These are phyloP conservation scores for Komagataella phaffii DNA, from an alignment of 805 yeast species.

Conservation along the genomic window DNA sequence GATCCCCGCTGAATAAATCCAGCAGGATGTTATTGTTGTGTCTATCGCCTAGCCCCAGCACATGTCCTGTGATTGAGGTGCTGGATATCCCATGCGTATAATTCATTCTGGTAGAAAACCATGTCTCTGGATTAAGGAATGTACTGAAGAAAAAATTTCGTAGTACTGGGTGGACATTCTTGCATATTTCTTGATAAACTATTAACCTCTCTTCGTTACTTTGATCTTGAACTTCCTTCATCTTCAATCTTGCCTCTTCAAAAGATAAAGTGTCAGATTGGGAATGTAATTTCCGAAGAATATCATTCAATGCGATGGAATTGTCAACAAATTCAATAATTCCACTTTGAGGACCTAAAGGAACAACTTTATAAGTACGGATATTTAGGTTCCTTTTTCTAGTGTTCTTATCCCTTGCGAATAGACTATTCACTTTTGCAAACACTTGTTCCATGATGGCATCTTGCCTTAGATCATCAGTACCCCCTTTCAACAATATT, in stretches of 20 bases:
- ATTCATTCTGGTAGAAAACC: constrained; percentile 54
- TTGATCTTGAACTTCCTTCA: constrained; percentile 43
- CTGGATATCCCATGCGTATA: constrained; percentile 77
- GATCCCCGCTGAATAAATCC: constrained; percentile 79
- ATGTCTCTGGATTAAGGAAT: constrained; percentile 51
- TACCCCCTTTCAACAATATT: constrained; percentile 67
- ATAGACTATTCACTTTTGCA: constrained; percentile 62
- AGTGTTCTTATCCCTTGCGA: constrained; percentile 41
- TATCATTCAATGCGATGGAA: constrained; percentile 58
- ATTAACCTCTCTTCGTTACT: constrained; percentile 27
- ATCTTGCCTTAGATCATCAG: constrained; percentile 91
- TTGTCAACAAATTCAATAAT: constrained; percentile 80
- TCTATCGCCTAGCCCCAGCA: constrained; percentile 89
- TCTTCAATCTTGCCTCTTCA: constrained; percentile 46
- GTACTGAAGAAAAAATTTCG: constrained; percentile 56
- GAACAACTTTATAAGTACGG: constrained; percentile 81
- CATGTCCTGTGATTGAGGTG: constrained; percentile 74
- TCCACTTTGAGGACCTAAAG: constrained; percentile 80
- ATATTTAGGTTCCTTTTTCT: constrained; percentile 44
- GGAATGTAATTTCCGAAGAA: constrained; percentile 51
- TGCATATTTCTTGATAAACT: constrained; percentile 32
- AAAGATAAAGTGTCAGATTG: constrained; percentile 30
- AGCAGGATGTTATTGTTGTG: constrained; percentile 83
- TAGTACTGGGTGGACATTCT: constrained; percentile 50
- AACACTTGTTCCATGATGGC: constrained; percentile 97